Evolutionary conservation across 345 rosid species (phyloP).

Genomic region (Angophora floribunda): DNA sequence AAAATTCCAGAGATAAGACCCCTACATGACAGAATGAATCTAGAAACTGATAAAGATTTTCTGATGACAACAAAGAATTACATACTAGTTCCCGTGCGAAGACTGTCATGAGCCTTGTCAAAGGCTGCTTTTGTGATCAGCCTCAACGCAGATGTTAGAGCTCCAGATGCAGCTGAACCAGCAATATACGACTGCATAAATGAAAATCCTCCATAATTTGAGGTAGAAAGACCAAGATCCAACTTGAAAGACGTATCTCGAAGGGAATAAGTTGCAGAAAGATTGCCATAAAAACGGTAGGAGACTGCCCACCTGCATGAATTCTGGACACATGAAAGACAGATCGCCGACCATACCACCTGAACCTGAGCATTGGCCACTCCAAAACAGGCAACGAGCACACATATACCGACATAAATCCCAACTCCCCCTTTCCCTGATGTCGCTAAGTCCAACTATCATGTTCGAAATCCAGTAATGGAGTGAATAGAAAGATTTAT

Average conservation of each 20-base stretch:
- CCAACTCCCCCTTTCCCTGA: slow-evolving; percentile 66
- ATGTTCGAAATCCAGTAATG: too few relatives aligned
- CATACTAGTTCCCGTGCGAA: slow-evolving; percentile 73
- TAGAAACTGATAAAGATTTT: not conserved
- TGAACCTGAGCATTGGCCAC: slow-evolving; percentile 70
- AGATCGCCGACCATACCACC: slow-evolving; percentile 84
- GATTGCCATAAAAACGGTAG: too few relatives aligned
- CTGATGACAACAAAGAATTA: not conserved
- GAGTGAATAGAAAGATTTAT: not conserved
- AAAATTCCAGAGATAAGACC: too few relatives aligned
- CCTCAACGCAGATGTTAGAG: slow-evolving; percentile 67
- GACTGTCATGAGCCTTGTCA: slow-evolving; percentile 43
- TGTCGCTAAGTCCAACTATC: slow-evolving; percentile 68
- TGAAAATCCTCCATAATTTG: not conserved
- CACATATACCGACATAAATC: slow-evolving; percentile 51
- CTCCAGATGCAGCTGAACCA: slow-evolving; percentile 83
- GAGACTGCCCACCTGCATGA: slow-evolving; percentile 48
- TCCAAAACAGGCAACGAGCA: slow-evolving; percentile 50
- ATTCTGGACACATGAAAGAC: slow-evolving; percentile 73
- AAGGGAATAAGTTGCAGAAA: not conserved
- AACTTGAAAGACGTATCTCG: not conserved
- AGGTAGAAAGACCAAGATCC: not conserved
- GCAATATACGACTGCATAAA: slow-evolving; percentile 57
- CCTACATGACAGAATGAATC: not conserved
- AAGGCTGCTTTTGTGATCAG: slow-evolving; percentile 65